Percentiles rank a stretch among this genome's conserved stretches.
Conservation (phyloP, 495 filamentous ascomycete genomes). For the Xylaria bambusicola region DNA sequence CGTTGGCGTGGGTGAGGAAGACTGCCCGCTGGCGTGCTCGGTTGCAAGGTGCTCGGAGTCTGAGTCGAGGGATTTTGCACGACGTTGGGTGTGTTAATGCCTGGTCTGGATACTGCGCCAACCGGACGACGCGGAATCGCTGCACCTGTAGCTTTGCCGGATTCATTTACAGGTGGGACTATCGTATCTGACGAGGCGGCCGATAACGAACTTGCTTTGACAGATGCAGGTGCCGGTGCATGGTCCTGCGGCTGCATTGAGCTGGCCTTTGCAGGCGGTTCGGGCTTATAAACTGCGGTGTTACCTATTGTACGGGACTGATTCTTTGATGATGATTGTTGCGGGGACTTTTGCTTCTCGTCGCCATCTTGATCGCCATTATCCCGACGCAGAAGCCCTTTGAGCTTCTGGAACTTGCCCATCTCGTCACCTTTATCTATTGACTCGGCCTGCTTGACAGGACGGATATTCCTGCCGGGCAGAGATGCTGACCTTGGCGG, state of each 20-base stretch:
- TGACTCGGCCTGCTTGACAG: slow-evolving; percentile 20
- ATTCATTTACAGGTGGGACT: slow-evolving; percentile 26
- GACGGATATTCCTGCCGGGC: slow-evolving; percentile 31
- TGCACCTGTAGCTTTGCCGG: slow-evolving; percentile 14
- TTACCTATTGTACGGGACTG: too few relatives aligned
- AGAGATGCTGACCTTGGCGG: slow-evolving; percentile 31
- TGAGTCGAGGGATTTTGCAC: not conserved
- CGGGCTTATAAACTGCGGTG: not conserved
- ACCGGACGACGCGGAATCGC: slow-evolving; percentile 24
- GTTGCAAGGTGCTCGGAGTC: not conserved
- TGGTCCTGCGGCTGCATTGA: not conserved
- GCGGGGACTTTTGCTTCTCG: not conserved
- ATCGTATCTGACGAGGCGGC: slow-evolving; percentile 11
- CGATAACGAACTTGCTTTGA: slow-evolving; percentile 9
- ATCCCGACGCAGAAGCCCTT: slow-evolving; percentile 16
- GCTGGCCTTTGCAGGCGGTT: slow-evolving; percentile 3
- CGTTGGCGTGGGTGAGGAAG: slow-evolving; percentile 8
- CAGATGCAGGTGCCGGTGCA: slow-evolving; percentile 6
- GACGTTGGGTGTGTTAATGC: not conserved
- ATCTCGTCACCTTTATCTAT: slow-evolving; percentile 24
- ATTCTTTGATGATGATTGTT: not conserved
- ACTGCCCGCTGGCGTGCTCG: not conserved
- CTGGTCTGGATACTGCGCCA: slow-evolving; percentile 4
- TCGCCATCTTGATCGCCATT: slow-evolving; percentile 2
- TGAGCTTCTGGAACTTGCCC: slow-evolving; percentile 25